These are phyloP conservation scores for Chrysopogon serrulatus DNA, from an alignment of 176 grass and related monocot genomes.

Conservation along the genomic window DNA sequence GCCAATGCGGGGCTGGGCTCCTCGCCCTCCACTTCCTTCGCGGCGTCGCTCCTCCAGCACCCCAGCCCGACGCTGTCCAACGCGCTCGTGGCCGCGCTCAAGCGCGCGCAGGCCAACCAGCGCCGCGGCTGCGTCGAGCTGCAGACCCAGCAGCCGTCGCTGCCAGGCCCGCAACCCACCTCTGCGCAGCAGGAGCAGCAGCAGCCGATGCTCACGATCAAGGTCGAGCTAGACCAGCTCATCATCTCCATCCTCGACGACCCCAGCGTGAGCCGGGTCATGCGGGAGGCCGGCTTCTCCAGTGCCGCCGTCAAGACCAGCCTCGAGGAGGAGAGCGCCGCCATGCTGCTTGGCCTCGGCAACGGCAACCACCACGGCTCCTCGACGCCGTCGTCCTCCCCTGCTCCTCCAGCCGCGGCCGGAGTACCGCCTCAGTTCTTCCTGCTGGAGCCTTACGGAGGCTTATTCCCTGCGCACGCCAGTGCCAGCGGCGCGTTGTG, in stretches of 20 bases:
- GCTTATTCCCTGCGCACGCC: neutral
- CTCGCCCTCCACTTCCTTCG: constrained; percentile 15
- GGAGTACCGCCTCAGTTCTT: neutral
- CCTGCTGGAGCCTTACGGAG: neutral
- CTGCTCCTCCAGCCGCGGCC: neutral
- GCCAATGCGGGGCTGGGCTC: constrained; percentile 1
- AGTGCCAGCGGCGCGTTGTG: constrained; percentile 23
- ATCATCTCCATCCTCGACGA: constrained; percentile 80
- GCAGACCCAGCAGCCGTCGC: constrained; percentile 41
- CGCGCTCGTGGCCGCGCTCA: constrained; percentile 70
- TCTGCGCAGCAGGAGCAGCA: constrained; percentile 37
- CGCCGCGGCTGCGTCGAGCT: constrained; percentile 74
- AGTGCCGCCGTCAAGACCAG: constrained; percentile 62
- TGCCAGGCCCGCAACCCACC: neutral
- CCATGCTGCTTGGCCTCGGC: constrained; percentile 1
- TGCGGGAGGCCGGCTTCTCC: constrained; percentile 85
- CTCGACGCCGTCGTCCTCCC: neutral
- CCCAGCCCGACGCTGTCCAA: constrained; percentile 60
- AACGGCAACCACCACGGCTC: neutral
- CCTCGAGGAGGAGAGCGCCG: constrained; percentile 54
- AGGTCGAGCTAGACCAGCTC: constrained; percentile 74
- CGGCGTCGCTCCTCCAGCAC: constrained; percentile 41
- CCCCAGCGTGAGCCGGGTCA: constrained; percentile 73
- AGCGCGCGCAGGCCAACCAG: constrained; percentile 73
- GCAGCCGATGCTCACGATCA: constrained; percentile 53